Conservation (phyloP, 164 flowering plant species). For the Dillenia turbinata region DNA sequence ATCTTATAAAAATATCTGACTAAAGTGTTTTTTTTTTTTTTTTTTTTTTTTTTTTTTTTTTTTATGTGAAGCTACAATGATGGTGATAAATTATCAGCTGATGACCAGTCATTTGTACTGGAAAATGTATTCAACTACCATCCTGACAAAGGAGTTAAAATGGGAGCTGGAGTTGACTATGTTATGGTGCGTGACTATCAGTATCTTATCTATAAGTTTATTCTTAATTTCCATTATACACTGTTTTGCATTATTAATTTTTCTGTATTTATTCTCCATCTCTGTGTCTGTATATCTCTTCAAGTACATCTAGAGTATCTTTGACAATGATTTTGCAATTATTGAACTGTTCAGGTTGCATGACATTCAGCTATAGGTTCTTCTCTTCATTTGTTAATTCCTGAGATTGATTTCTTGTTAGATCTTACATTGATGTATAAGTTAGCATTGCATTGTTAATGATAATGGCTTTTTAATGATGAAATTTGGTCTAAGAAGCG, state of each 20-base stretch:
- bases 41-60: background rate
- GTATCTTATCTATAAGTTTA: background rate
- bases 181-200: constrained; percentile 39
- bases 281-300: background rate
- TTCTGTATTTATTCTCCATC: background rate
- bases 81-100: constrained; percentile 68
- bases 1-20: no score
- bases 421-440: no score
- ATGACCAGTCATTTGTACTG: constrained; percentile 62
- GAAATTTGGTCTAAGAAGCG: no score
- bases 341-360: background rate
- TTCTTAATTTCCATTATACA: background rate
- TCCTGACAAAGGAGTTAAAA: constrained; percentile 77
- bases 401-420: background rate
- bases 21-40: no score
- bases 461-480: no score
- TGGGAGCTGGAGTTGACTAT: constrained; percentile 66
- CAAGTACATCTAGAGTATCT: no score
- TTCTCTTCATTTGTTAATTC: background rate
- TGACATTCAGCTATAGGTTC: background rate
- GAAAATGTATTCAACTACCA: constrained; percentile 71
- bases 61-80: constrained; percentile 58
- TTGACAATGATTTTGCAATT: no score
- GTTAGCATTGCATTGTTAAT: no score
- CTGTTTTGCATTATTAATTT: background rate